A percentile compares a stretch with the other conserved stretches of the same genome.
phyloP scores from a whole-genome alignment of 305 asterid species.

The Plantago lanceolata region DNA sequence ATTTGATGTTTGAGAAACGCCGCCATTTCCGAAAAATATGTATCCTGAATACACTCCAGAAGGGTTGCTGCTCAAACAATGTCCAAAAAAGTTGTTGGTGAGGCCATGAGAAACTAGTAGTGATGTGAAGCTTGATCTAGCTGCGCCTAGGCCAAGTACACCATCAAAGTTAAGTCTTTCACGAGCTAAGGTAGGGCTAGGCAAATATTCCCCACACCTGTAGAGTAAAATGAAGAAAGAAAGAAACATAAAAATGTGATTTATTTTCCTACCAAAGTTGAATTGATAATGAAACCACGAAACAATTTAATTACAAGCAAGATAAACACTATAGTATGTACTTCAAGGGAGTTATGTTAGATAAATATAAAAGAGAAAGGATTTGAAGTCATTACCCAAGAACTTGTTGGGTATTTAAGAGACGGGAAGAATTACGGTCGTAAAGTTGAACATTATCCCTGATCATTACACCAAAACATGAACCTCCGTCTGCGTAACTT shows the following conservation, averaged over 20 bases:
- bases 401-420: constrained; percentile 31
- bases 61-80: constrained; percentile 41
- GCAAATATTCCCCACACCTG: constrained; percentile 51
- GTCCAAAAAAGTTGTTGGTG: constrained; percentile 41
- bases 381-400: constrained; percentile 36
- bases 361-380: no score
- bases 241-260: neutral
- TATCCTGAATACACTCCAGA: constrained; percentile 26
- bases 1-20: neutral
- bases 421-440: constrained; percentile 28
- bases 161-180: constrained; percentile 38
- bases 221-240: neutral
- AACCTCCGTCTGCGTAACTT: constrained; percentile 39
- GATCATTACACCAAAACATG: constrained; percentile 40
- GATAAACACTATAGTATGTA: no score
- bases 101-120: constrained; percentile 35
- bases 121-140: constrained; percentile 35
- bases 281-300: no score
- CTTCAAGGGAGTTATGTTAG: no score
- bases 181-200: constrained; percentile 27
- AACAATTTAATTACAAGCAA: no score
- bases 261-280: neutral
- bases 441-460: constrained; percentile 32
- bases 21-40: constrained; percentile 43
- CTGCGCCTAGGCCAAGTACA: constrained; percentile 49